Evolutionary conservation across 1,284 basidiomycete genomes (phyloP), one percentile per base, ranked within the genome.

Genomic region (Moniliophthora roreri): DNA sequence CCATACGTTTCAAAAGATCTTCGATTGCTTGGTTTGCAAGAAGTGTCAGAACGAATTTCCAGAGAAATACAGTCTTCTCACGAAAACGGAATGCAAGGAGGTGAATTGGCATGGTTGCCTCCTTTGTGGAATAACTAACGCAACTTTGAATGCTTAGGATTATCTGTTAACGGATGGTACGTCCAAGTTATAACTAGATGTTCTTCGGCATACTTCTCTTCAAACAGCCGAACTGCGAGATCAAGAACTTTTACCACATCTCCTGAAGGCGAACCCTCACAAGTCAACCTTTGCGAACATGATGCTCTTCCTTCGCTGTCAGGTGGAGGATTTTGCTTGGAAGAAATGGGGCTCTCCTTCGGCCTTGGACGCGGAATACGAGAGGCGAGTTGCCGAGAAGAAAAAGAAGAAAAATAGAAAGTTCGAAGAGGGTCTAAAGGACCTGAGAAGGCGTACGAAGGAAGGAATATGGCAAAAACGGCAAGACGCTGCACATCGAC

Each of bases 31-130:
- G 16, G 92, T 99, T 1, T 99, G 96, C 73, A 87, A 89, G 60
- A 84, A 80, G 59, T 98, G 95, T 73, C 92, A 95, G 73, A 87
- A 93, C 63, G 85, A 90, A 59, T 80, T 84, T 49, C 92, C 93
- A 7, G 95, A 98, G 65, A 88, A 87, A 68, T 99, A 98, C 69
- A 93, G 93, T 68, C 76, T 99, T 1, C 73, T 99, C 49, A 99
- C 97, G 1, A 99, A 99, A 77, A 98, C 97, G 0, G 97, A 99
- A 70, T 98, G 95, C 71, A 98, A 97, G 72, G 91, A 95, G 78
- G 93, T 92, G 57, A 11, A 66, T 2, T 20, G 5, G 24, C 4
- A 11, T 46, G 2, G 10, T 16, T 61, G 16, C 40, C 44, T 45
- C 47, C 23, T 28, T 6, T n/a, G 10, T 9, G 16, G 10, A 32